These are phyloP conservation scores for Oemleria cerasiformis DNA, from an alignment of 306 rosid genomes.

Conservation along the genomic window DNA sequence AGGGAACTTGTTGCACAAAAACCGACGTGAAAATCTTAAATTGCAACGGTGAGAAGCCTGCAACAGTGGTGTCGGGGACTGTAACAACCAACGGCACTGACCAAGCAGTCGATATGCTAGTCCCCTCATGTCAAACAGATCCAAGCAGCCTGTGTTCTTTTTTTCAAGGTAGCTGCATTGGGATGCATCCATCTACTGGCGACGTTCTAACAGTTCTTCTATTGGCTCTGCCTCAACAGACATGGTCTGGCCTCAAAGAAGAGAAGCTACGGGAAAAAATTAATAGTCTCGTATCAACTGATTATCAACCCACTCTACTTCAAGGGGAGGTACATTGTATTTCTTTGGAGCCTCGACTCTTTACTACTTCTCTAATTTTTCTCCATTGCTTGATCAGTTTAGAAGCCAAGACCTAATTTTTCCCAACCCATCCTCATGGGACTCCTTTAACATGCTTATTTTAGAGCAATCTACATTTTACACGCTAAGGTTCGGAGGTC, in stretches of 20 bases:
- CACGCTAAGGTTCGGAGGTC: too few relatives aligned
- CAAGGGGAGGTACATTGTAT: constrained; percentile 64
- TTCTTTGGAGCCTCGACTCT: not conserved
- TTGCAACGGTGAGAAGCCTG: constrained; percentile 45
- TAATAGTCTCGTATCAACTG: constrained; percentile 41
- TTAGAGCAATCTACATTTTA: not conserved
- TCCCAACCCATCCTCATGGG: not conserved
- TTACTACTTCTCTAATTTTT: not conserved
- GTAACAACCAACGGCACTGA: constrained; percentile 46
- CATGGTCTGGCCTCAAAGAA: constrained; percentile 70
- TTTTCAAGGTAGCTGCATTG: constrained; percentile 62
- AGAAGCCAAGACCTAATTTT: constrained; percentile 3
- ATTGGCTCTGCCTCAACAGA: constrained; percentile 61
- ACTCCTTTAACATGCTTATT: not conserved
- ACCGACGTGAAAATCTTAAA: constrained; percentile 47
- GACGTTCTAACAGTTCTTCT: constrained; percentile 80
- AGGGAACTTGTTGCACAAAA: constrained; percentile 40
- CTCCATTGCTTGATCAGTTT: constrained; percentile 15
- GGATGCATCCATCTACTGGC: constrained; percentile 70
- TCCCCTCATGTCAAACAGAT: constrained; percentile 50
- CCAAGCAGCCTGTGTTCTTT: constrained; percentile 42
- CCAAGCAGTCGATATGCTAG: constrained; percentile 68
- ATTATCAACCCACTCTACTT: constrained; percentile 59
- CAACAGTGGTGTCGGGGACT: constrained; percentile 63
- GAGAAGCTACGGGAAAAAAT: constrained; percentile 54